Evolutionary conservation across 768 basidiomycete species (phyloP).

Genomic region (Lactarius hatsudake): DNA sequence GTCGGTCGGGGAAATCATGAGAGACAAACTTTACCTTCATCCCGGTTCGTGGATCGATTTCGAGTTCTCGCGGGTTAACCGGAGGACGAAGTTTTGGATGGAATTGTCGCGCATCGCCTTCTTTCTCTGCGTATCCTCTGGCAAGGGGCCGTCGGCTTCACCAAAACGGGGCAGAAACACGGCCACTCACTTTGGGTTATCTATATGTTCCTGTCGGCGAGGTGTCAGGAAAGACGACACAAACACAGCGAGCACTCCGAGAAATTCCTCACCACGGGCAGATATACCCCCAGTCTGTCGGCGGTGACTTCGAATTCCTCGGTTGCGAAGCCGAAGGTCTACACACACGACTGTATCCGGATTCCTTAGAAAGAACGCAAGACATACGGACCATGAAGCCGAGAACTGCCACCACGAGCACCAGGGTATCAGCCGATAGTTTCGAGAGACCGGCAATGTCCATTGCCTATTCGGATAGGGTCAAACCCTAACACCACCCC

Average conservation of each 20-base stretch:
- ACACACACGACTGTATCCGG: background rate
- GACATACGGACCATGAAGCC: conserved; percentile 49
- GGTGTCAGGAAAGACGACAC: conserved; percentile 8
- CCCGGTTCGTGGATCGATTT: conserved; percentile 71
- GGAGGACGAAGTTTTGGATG: conserved; percentile 75
- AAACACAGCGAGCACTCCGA: background rate
- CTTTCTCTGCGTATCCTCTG: conserved; percentile 66
- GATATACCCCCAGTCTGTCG: conserved; percentile 73
- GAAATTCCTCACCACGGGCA: conserved; percentile 50
- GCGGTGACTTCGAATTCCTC: conserved; percentile 70
- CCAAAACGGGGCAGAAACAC: background rate
- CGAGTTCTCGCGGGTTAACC: conserved; percentile 66
- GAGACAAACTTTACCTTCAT: conserved; percentile 57
- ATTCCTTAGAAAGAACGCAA: background rate
- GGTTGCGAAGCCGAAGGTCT: conserved; percentile 65
- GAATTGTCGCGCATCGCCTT: conserved; percentile 67
- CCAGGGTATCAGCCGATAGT: conserved; percentile 59
- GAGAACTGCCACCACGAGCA: conserved; percentile 55
- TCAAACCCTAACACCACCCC: conserved; percentile 10
- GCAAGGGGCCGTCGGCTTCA: background rate
- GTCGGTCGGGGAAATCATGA: background rate
- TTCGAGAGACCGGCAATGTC: conserved; percentile 69
- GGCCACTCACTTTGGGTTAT: conserved; percentile 61
- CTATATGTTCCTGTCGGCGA: conserved; percentile 61
- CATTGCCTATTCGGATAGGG: conserved; percentile 47